Evolutionary conservation across 2,329 filamentous ascomycete genomes (phyloP).

Genomic region (Aspergillus sp.): DNA sequence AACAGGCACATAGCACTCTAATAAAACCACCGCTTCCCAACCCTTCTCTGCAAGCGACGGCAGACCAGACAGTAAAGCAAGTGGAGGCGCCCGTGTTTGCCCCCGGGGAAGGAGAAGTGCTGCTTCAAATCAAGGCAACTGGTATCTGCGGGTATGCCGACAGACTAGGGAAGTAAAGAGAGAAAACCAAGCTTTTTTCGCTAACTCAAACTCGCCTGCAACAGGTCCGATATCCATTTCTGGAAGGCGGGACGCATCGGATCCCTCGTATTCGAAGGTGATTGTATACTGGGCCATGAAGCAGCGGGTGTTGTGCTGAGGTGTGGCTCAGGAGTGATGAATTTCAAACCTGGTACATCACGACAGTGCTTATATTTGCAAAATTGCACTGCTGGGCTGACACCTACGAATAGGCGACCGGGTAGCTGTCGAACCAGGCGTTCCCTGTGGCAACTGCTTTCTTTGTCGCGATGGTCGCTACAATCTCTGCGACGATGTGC

Average conservation of each 20-base stretch:
- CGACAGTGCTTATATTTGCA: too few species aligned
- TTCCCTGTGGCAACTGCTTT: slow-evolving; percentile 56
- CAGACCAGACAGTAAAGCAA: slow-evolving; percentile 52
- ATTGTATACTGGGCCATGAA: slow-evolving; percentile 62
- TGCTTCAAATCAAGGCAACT: slow-evolving; percentile 57
- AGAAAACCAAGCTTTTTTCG: neutral
- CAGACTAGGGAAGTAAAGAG: too few species aligned
- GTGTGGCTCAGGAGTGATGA: slow-evolving; percentile 49
- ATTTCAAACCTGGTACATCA: slow-evolving; percentile 36
- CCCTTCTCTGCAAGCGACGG: slow-evolving; percentile 54
- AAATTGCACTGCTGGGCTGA: too few species aligned
- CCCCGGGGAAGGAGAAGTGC: slow-evolving; percentile 49
- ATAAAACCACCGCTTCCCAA: slow-evolving; percentile 29
- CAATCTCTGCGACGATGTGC: slow-evolving; percentile 57
- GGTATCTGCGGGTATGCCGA: slow-evolving; percentile 54
- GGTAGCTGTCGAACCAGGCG: slow-evolving; percentile 60
- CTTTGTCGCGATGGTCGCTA: slow-evolving; percentile 56
- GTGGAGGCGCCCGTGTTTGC: slow-evolving; percentile 52
- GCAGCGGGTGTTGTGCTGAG: slow-evolving; percentile 55
- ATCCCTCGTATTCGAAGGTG: slow-evolving; percentile 53
- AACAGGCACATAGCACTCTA: neutral
- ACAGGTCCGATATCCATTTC: slow-evolving; percentile 60
- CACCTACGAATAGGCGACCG: slow-evolving; percentile 42
- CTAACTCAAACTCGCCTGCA: too few species aligned
- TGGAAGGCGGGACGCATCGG: slow-evolving; percentile 62